Evolutionary conservation across 2,329 filamentous ascomycete genomes (phyloP).

Genomic region (Calonectria naviculata): DNA sequence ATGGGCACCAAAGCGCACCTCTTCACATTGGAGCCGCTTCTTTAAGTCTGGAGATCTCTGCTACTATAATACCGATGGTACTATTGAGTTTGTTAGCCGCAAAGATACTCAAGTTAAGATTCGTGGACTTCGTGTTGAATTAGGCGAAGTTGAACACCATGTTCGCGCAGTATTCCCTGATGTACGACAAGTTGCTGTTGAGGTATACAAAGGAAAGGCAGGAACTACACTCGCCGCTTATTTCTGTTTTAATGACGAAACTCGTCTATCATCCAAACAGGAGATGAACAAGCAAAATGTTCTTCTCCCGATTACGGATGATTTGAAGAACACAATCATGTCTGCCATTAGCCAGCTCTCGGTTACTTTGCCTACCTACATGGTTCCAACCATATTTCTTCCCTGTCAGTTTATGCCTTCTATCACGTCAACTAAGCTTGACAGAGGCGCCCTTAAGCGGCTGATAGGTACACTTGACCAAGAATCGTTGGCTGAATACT

Average conservation of each 20-base stretch:
- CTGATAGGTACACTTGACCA: neutral
- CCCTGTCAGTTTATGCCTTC: neutral
- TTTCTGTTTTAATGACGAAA: neutral
- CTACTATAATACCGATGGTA: constrained; percentile 45
- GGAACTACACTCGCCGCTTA: neutral
- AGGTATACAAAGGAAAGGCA: neutral
- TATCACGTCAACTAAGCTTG: neutral
- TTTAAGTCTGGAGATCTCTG: constrained; percentile 40
- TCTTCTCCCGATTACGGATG: neutral
- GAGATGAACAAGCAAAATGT: neutral
- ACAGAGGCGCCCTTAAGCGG: neutral
- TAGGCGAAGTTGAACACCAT: constrained; percentile 36
- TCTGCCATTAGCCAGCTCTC: neutral
- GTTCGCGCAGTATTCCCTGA: neutral
- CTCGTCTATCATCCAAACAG: neutral
- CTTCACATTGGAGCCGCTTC: constrained; percentile 10
- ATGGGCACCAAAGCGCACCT: constrained; percentile 30
- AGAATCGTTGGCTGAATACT: neutral
- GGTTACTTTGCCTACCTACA: neutral
- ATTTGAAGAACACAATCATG: neutral
- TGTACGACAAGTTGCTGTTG: neutral
- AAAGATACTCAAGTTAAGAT: constrained; percentile 68
- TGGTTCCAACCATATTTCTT: neutral
- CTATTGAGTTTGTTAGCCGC: constrained; percentile 55
- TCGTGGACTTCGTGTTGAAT: constrained; percentile 63